Conservation (phyloP, 1,284 basidiomycete species). For the Ganoderma multipileum region DNA sequence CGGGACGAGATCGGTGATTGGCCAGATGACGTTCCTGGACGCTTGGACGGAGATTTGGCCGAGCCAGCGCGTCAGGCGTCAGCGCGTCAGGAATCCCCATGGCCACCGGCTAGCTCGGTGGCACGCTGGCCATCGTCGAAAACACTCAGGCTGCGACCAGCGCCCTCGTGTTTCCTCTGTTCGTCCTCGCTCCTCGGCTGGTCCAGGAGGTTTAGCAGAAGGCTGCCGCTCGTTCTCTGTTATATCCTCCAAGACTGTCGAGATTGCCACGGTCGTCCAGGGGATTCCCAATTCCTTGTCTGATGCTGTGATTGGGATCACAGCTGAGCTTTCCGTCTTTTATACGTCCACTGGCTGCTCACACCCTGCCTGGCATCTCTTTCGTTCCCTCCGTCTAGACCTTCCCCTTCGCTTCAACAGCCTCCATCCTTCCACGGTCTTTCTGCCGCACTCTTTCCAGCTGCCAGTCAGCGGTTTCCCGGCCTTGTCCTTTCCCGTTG, state of each 20-base stretch:
- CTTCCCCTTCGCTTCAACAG: conserved; percentile 10
- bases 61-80: too few species aligned
- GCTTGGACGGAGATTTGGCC: too few species aligned
- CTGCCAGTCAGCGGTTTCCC: conserved; percentile 35
- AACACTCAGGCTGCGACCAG: neutral
- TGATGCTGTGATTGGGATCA: conserved; percentile 34
- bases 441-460: conserved; percentile 26
- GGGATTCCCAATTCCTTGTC: conserved; percentile 35
- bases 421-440: conserved; percentile 11
- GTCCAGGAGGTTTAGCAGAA: conserved; percentile 16
- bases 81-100: conserved; percentile 23
- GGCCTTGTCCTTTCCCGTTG: conserved; percentile 23
- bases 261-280: conserved; percentile 44
- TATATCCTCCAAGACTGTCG: conserved; percentile 13
- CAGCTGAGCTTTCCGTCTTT: conserved; percentile 14
- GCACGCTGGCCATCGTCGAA: neutral
- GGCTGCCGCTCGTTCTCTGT: conserved; percentile 25
- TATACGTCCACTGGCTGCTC: conserved; percentile 11
- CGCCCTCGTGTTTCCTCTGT: neutral
- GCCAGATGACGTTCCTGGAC: neutral
- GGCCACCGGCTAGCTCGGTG: conserved; percentile 21
- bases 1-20: neutral
- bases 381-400: conserved; percentile 20
- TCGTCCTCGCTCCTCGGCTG: conserved; percentile 17
- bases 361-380: conserved; percentile 19